Evolutionary conservation across 1,139 yeast species (phyloP), one percentile per base, ranked within the genome.

Genomic region (Saccharomyces hybrid): DNA sequence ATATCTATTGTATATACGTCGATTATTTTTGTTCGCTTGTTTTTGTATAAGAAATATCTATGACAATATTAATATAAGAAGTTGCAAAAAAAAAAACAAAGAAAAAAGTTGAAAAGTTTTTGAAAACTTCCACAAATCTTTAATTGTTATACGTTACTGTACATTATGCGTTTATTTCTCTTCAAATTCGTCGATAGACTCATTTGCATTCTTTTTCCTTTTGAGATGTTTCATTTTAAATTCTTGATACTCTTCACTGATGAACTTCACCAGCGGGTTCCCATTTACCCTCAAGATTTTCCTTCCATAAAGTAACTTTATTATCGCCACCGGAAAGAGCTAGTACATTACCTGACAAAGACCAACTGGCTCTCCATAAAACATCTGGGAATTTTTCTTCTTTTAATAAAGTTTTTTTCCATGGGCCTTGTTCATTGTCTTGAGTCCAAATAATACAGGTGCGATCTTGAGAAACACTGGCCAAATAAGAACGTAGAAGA

Each of bases 361-460:
- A 89, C 99, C 99, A 93, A 61, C 96, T 86, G 55, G 96, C 96
- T 71, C 98, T 85, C 99, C 99, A 95, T 64, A 95, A 89, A 38
- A 91, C 97, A 68, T 93, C 99, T 16, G 96, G 95, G 78, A 93
- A 93, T 68, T 83, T 85, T 51, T 88, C 96, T 38, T 80, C 80
- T 52, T 85, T 82, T 68, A 95, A 78, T 49, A 79, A 74, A 61
- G 83, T 85, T 71, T 86, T 87, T 70, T 84, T 84, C 99, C 99
- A 95, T 56, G 77, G 77, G 3, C 84, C 87, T 50, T 76, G 75
- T 56, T 74, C 75, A 54, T 77, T 80, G 59, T 85, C 91, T 66
- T 83, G 84, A 26, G 96, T 85, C 99, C 99, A 93, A 69, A 93
- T 88, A 59, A 90, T 78, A 55, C 95, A 98, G 0, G 95, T 87